Base-by-base conservation (phyloP, 2,329 filamentous ascomycete species). In the Fusarium liriodendri region DNA sequence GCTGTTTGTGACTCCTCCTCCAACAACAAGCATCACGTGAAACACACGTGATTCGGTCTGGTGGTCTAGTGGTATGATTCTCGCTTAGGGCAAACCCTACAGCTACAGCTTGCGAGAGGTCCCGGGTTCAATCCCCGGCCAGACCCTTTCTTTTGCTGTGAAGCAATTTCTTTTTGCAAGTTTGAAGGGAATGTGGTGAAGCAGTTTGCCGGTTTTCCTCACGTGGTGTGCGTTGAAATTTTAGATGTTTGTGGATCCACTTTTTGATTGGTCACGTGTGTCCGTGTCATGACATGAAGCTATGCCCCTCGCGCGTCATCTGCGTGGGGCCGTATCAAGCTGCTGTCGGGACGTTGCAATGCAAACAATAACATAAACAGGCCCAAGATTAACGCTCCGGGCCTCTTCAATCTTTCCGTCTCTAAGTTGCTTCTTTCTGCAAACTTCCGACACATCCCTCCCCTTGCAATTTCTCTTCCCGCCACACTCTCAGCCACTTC, bases 111-210 rank as follows among this genome's bases (percentile, higher is more conserved):
- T 84, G 83, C 83, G 83, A 84, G 83, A 84, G 83, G 83, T 84
- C 83, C 83, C 83, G 83, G 82, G 83, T 84, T 84, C 83, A 83
- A 84, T 84, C 82, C 83, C 82, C 83, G 83, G 83, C 82, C 82
- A 83, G 82, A 83, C 82, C 83, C 83, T 76, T 71, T 32, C 37
- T 25, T 52, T 47, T 50, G 77, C 79, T 77, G 78, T 79, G 79
- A 77, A 78, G 78, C 27, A 71, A 62, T 75, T 71, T 77, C 76
- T 76, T 66, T 37, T 77, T 75, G 76, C 65, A 22, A 63, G 61
- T 50, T 67, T 75, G 71, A 65, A 68, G 81, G 81, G 83, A 80
- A 82, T 83, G 82, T 81, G 81, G 81, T 32, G 18, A 33, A 20
- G 47, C 3, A 33, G 25, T 6, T 29, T 54, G 16, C 47, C 9